Evolutionary conservation across 768 basidiomycete species (phyloP), one percentile per base, ranked within the genome.

Genomic region (Amylocystis lapponica): DNA sequence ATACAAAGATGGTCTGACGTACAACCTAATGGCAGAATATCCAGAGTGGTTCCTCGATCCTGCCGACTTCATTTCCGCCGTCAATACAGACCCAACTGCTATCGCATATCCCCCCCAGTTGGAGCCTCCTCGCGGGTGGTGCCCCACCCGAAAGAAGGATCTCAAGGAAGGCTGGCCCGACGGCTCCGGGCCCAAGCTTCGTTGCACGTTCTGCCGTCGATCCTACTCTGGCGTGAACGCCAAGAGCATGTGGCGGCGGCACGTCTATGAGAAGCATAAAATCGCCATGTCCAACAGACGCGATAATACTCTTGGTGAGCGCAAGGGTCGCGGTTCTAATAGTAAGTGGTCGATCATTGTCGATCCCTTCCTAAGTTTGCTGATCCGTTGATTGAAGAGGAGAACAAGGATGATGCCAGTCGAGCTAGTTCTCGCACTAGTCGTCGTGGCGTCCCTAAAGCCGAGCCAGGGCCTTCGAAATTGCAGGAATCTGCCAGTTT

Each of bases 161-260:
- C 62, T 82, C 19, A 84, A 79, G 57, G 83, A 81, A 30, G 78
- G 78, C 14, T 86, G 83, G 82, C 82, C 84, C 8, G 84, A 90
- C 46, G 86, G 86, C 20, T 82, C 85, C 59, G 84, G 86, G 53
- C 86, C 86, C 7, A 67, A 83, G 14, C 70, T 91, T 20, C 73
- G 87, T 36, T 91, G 87, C 63, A 90, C 87, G 1, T 89, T 91
- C 56, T 91, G 87, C 54, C 68, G 88, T 51, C 74, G 88, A 51
- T 83, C 81, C 5, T 91, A 91, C 53, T 83, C 86, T 3, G 87
- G 87, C 10, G 84, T 87, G 25, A 91, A 91, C 58, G 88, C 87
- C 5, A 89, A 90, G 64, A 89, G 86, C 57, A 91, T 91, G 87
- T 91, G 87, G 87, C 68, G 87, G 46, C 72, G 87, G 36, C 87